Conservation (phyloP, 176 grass and related monocot genomes). For the Pontederia paniculata region DNA sequence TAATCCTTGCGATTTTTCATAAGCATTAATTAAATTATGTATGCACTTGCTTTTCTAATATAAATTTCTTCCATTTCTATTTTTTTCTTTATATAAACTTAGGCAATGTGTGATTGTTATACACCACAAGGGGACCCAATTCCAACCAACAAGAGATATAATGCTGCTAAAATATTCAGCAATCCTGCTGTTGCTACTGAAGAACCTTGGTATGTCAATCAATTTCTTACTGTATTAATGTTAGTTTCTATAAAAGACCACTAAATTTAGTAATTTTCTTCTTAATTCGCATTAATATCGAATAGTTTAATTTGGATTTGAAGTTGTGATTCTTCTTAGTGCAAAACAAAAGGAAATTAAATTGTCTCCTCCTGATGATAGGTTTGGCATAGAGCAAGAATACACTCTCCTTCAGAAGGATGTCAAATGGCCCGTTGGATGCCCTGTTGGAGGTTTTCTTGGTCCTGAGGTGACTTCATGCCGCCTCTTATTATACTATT, state of each 20-base stretch:
- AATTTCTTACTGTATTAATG: too few relatives aligned
- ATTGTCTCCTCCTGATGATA: too few relatives aligned
- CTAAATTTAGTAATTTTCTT: too few relatives aligned
- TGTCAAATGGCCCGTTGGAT: constrained; percentile 84
- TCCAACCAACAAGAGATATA: constrained; percentile 73
- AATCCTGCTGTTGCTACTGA: constrained; percentile 49
- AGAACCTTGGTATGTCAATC: constrained; percentile 89
- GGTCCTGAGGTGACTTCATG: constrained; percentile 53
- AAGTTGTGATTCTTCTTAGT: not conserved
- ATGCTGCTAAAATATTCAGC: constrained; percentile 72
- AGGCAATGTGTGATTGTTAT: constrained; percentile 98
- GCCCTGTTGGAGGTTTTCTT: constrained; percentile 83
- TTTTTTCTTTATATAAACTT: not conserved
- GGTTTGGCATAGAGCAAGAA: constrained; percentile 97
- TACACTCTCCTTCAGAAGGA: constrained; percentile 94
- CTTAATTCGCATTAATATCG: too few relatives aligned
- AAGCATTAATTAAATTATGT: too few relatives aligned
- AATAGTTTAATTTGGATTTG: too few relatives aligned
- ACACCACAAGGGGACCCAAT: constrained; percentile 73
- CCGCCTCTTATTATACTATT: not conserved
- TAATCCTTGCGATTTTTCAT: too few relatives aligned
- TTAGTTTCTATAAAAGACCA: too few relatives aligned
- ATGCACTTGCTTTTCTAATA: too few relatives aligned
- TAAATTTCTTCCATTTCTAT: too few relatives aligned
- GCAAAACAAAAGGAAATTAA: too few relatives aligned